Base-by-base conservation (phyloP, 2,329 filamentous ascomycete species). In the Ophiostoma quercus region DNA sequence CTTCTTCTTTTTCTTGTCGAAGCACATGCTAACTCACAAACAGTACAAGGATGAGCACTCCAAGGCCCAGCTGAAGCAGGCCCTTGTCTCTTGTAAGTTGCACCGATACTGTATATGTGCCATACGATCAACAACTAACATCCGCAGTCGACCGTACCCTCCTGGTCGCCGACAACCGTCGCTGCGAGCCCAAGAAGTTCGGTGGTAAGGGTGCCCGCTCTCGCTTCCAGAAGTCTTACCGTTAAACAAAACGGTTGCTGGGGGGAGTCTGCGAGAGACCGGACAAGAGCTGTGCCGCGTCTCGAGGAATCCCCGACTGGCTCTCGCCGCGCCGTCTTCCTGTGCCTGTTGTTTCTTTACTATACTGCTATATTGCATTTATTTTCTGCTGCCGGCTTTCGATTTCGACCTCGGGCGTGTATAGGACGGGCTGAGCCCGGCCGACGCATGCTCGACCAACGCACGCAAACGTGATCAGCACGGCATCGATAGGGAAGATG, bases 41-140 rank as follows among this genome's bases (percentile, higher is more conserved):
- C 97, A 99, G 89, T 99, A 90, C 86, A 92, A 98, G 84, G 95
- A 99, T 82, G 95, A 99, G 91, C 94, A 98, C 91, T 92, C 91
- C 87, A 99, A 99, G 92, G 97, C 98, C 90, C 88, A 93, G 85
- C 89, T 99, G 80, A 99, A 98, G 92, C 91, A 94, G 85, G 92
- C 92, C 77, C 90, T 99, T 77, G 92, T 94, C 80, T 89, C 93
- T 83, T 99, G 62, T 73, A 71, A 72, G 72, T 70, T 69, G 41
- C 2, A 57, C 6, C n/a, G 8, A n/a, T n/a, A 29, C 8, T 9
- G 11, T 2, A 22, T n/a, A 22, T 29, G 19, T 2, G 32, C n/a
- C n/a, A 5, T 16, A 9, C 16, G 14, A 8, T 14, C 6, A n/a
- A 4, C 1, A 43, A 63, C 68, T 70, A 67, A 67, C 65, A 12